phyloP scores from a whole-genome alignment of 2,329 filamentous ascomycete genomes.

The Hymenoscyphus fraxineus region DNA sequence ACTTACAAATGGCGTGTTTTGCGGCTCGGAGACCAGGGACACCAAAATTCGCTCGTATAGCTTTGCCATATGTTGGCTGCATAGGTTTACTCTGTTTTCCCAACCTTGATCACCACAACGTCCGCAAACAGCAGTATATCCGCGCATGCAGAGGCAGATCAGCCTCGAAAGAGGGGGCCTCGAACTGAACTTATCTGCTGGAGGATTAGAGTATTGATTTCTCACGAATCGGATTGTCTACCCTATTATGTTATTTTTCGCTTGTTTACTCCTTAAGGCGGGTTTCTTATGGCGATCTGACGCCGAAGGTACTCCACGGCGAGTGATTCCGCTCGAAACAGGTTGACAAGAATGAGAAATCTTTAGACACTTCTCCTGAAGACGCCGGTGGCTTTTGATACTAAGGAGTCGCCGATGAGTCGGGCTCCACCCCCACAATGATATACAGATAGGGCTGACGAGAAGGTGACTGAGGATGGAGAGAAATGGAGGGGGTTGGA shows the following conservation, averaged over 20 bases:
- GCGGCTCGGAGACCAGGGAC: not conserved
- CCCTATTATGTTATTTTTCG: not conserved
- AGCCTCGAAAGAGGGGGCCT: not conserved
- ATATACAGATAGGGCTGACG: too few species aligned
- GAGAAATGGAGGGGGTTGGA: too few species aligned
- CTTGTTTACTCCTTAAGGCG: not conserved
- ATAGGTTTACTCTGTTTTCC: not conserved
- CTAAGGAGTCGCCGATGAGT: too few species aligned
- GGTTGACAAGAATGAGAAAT: not conserved
- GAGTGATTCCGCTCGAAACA: too few species aligned
- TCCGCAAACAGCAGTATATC: not conserved
- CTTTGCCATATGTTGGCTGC: not conserved
- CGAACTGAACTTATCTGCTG: not conserved
- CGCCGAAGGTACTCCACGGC: not conserved
- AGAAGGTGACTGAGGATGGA: too few species aligned
- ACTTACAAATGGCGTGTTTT: constrained; percentile 1
- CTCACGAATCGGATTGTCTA: not conserved
- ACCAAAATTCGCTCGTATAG: not conserved
- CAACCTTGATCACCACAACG: not conserved
- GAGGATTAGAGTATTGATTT: not conserved
- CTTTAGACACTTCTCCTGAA: not conserved
- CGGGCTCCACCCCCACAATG: too few species aligned
- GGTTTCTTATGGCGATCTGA: not conserved
- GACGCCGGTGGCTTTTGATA: not conserved
- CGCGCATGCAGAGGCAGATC: not conserved